Evolutionary conservation across 768 basidiomycete genomes (phyloP).

Genomic region (Collybia sp.): DNA sequence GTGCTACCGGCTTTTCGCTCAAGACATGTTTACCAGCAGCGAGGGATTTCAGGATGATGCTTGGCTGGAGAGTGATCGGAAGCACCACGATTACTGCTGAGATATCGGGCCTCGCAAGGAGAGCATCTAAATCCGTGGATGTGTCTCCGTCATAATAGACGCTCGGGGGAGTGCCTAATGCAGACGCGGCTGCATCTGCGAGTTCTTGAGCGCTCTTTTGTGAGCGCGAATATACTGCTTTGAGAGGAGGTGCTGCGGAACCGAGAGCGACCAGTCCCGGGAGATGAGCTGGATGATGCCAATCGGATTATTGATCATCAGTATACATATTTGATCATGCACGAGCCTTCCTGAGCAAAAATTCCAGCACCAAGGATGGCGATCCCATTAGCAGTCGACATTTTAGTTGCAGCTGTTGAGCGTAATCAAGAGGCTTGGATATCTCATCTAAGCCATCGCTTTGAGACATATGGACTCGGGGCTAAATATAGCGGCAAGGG

Average conservation of each 20-base stretch:
- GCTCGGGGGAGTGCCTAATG: constrained; percentile 34
- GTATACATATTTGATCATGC: too few species aligned
- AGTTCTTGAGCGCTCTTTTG: constrained; percentile 52
- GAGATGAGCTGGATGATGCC: constrained; percentile 56
- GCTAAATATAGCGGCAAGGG: constrained; percentile 1
- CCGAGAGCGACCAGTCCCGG: constrained; percentile 62
- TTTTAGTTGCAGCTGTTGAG: constrained; percentile 15
- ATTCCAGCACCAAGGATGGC: constrained; percentile 82
- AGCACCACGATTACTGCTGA: constrained; percentile 69
- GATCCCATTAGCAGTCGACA: constrained; percentile 43
- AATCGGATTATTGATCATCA: constrained; percentile 20
- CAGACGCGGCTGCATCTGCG: constrained; percentile 37
- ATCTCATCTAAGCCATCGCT: neutral
- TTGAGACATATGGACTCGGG: constrained; percentile 3
- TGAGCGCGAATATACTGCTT: constrained; percentile 81
- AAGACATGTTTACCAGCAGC: constrained; percentile 84
- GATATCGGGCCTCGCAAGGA: constrained; percentile 69
- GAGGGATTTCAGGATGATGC: constrained; percentile 56
- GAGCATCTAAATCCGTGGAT: constrained; percentile 44
- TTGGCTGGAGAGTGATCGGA: constrained; percentile 73
- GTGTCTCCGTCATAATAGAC: constrained; percentile 54
- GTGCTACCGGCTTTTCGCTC: constrained; percentile 84
- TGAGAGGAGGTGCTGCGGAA: constrained; percentile 36
- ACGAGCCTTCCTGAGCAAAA: constrained; percentile 70
- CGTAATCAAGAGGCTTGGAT: constrained; percentile 4